Conservation (phyloP, 148 eudicot genomes). For the Bassia scoparia region DNA sequence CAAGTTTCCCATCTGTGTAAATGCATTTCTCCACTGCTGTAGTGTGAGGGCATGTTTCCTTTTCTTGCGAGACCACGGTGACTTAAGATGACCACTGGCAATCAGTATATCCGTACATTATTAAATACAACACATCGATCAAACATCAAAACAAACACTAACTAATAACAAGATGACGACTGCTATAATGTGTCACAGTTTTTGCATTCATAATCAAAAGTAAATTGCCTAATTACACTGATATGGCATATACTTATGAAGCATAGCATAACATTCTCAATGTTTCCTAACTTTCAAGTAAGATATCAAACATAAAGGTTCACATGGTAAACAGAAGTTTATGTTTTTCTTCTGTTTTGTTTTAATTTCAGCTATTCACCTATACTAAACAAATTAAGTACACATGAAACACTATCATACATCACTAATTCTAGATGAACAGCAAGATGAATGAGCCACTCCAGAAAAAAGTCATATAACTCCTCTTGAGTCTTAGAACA, state of each 20-base stretch:
- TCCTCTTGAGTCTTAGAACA: no score
- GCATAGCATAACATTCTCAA: not conserved
- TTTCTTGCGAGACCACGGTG: slow-evolving; percentile 94
- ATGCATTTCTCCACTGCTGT: slow-evolving; percentile 68
- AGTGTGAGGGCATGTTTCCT: slow-evolving; percentile 69
- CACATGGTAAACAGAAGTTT: not conserved
- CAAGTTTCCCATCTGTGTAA: slow-evolving; percentile 76
- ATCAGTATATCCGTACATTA: not conserved
- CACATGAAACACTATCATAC: not conserved
- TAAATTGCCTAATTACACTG: not conserved
- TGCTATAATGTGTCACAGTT: no score
- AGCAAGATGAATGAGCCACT: not conserved
- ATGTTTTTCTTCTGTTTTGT: not conserved
- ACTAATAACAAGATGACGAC: not conserved
- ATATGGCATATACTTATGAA: not conserved
- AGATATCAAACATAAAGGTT: not conserved
- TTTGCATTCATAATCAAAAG: not conserved
- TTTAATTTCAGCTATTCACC: not conserved
- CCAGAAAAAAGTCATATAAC: no score
- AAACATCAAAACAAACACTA: not conserved
- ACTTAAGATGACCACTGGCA: slow-evolving; percentile 76
- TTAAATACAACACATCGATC: not conserved
- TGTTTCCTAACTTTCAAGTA: not conserved
- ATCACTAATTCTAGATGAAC: not conserved
- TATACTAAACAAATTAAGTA: not conserved